Evolutionary conservation across 192 early-diverging fungal genomes (phyloP), one percentile per base, ranked within the genome.

Genomic region (Umbelopsis vinacea): DNA sequence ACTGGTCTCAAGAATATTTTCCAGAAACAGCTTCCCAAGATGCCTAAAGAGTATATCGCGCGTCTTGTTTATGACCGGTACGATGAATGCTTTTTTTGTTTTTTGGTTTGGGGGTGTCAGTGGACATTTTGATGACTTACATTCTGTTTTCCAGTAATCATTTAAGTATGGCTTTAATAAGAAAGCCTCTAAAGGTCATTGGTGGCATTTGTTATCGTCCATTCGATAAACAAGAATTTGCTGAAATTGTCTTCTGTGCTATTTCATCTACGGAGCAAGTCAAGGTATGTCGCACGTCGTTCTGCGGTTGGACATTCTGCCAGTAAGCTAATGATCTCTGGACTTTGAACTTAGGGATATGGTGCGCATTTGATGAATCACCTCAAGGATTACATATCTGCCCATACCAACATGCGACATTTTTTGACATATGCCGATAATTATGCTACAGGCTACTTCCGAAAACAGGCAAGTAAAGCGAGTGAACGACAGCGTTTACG

Each of bases 381-480:
- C 70, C 85, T 97, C 66, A 99, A 99, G 77, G 96, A 98, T 72
- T 92, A 97, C 78, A 93, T 98, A 17, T 83, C 86, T 22, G 84
- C 81, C 11, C 83, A 87, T 52, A 89, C 92, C 24, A 84, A 88
- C 53, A 89, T 95, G 52, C 77, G 89, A 68, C 90, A 98, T 73
- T 97, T 98, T 68, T 78, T 99, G 75, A 98, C 97, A 8, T 99
- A 98, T 78, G 98, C 98, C 5, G 98, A 99, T 80, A 98, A 99
- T 83, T 95, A 95, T 81, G 98, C 98, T 10, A 97, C 93, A 45
- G 98, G 98, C 17, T 99, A 98, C 76, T 99, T 99, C 75, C 93
- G 95, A 77, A 99, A 98, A 76, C 96, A 97, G 85, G 89, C 89
- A 71, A 26, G 67, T 70, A 46, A 43, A 23, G 33, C 11, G 3